Evolutionary conservation across 2,329 filamentous ascomycete species (phyloP).

Genomic region (Zymoseptoria crescenta): DNA sequence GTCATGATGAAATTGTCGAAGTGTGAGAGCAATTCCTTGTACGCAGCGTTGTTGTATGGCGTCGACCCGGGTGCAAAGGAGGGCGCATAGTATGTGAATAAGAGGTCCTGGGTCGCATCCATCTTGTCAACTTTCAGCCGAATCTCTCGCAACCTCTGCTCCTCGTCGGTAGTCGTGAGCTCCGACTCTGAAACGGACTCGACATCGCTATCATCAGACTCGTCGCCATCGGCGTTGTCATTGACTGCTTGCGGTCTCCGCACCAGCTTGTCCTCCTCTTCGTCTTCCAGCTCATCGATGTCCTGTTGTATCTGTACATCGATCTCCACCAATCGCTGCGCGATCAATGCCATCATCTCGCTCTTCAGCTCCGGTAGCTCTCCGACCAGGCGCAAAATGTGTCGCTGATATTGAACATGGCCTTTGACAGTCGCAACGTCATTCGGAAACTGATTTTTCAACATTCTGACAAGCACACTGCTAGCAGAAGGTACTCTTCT

Average conservation of each 20-base stretch:
- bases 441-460: conserved; percentile 29
- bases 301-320: conserved; percentile 94
- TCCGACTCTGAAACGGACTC: conserved; percentile 63
- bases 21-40: conserved; percentile 73
- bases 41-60: conserved; percentile 61
- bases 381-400: conserved; percentile 66
- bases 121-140: conserved; percentile 84
- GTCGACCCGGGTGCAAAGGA: conserved; percentile 59
- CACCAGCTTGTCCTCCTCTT: conserved; percentile 68
- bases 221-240: conserved; percentile 43
- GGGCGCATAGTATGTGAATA: conserved; percentile 76
- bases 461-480: conserved; percentile 53
- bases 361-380: conserved; percentile 72
- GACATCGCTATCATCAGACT: conserved; percentile 54
- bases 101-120: conserved; percentile 77
- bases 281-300: conserved; percentile 85
- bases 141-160: conserved; percentile 58
- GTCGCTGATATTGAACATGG: conserved; percentile 84
- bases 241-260: conserved; percentile 41
- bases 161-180: conserved; percentile 48
- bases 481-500: conserved; percentile 74
- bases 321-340: conserved; percentile 82
- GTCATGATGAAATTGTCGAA: conserved; percentile 84
- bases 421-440: conserved; percentile 61
- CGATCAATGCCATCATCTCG: conserved; percentile 74